These are phyloP conservation scores for Yamadazyma aaseri DNA, from an alignment of 1,139 yeast species.

Conservation along the genomic window DNA sequence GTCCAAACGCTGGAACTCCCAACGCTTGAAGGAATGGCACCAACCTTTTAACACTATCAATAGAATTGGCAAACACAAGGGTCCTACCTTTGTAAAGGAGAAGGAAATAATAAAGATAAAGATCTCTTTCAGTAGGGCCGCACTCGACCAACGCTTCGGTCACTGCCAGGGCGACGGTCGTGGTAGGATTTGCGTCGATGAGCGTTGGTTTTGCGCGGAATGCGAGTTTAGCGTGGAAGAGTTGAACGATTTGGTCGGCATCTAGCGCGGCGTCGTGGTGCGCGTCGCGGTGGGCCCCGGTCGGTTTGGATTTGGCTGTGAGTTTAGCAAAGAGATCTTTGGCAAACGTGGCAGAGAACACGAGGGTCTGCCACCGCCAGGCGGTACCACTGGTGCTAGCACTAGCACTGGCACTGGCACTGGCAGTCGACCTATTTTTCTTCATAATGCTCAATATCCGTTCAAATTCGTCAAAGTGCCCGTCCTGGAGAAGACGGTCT, in stretches of 20 bases:
- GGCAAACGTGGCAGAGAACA: constrained; percentile 93
- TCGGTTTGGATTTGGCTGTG: background rate
- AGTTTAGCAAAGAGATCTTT: constrained; percentile 71
- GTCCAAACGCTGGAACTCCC: constrained; percentile 69
- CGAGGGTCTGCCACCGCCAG: constrained; percentile 81
- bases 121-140: constrained; percentile 85
- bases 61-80: constrained; percentile 88
- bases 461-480: constrained; percentile 92
- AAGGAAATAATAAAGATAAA: constrained; percentile 83
- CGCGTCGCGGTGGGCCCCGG: no score
- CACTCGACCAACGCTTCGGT: constrained; percentile 91
- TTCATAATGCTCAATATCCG: constrained; percentile 66
- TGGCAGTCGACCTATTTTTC: constrained; percentile 31
- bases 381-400: background rate
- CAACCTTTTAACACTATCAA: constrained; percentile 86
- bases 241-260: background rate
- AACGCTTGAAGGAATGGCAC: constrained; percentile 73
- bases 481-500: constrained; percentile 92
- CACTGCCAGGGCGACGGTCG: constrained; percentile 71
- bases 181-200: constrained; percentile 86
- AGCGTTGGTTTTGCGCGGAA: constrained; percentile 46
- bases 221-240: background rate
- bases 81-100: constrained; percentile 88
- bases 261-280: no score
- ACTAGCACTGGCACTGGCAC: constrained; percentile 11